These are phyloP conservation scores for Psilocybe cubensis DNA, from an alignment of 768 basidiomycete species.

Conservation along the genomic window DNA sequence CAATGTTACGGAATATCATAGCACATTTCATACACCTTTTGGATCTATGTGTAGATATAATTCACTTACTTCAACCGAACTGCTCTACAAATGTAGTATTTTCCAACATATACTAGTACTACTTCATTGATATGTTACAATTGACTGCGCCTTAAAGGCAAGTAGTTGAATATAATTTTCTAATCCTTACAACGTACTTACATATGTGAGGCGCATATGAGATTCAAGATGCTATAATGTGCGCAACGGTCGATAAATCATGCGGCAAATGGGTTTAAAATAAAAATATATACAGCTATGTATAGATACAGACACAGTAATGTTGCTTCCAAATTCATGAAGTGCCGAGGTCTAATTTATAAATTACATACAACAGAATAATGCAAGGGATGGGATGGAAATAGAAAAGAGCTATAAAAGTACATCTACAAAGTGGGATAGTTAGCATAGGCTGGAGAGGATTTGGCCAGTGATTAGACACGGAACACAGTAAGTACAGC, in stretches of 20 bases:
- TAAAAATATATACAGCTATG: neutral
- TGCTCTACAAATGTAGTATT: too few relatives aligned
- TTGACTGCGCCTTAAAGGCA: too few relatives aligned
- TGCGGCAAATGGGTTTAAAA: neutral
- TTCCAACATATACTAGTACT: too few relatives aligned
- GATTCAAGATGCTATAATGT: too few relatives aligned
- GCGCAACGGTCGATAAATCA: too few relatives aligned
- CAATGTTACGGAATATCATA: too few relatives aligned
- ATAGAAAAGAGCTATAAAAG: neutral
- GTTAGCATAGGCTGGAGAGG: neutral
- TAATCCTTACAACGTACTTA: too few relatives aligned
- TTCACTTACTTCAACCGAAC: too few relatives aligned
- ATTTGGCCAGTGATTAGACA: constrained; percentile 15
- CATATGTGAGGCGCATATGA: neutral
- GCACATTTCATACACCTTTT: too few relatives aligned
- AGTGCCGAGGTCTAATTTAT: neutral
- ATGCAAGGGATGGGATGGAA: neutral
- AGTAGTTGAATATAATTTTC: too few relatives aligned
- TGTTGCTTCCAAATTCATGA: neutral
- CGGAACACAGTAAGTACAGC: constrained; percentile 76
- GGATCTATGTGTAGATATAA: too few relatives aligned
- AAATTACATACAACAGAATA: neutral
- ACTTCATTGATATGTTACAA: too few relatives aligned
- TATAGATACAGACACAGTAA: neutral
- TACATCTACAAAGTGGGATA: neutral